A percentile compares a stretch with the other conserved stretches of the same genome.
phyloP scores from a whole-genome alignment of 768 basidiomycete genomes.

The Collybia nuda region DNA sequence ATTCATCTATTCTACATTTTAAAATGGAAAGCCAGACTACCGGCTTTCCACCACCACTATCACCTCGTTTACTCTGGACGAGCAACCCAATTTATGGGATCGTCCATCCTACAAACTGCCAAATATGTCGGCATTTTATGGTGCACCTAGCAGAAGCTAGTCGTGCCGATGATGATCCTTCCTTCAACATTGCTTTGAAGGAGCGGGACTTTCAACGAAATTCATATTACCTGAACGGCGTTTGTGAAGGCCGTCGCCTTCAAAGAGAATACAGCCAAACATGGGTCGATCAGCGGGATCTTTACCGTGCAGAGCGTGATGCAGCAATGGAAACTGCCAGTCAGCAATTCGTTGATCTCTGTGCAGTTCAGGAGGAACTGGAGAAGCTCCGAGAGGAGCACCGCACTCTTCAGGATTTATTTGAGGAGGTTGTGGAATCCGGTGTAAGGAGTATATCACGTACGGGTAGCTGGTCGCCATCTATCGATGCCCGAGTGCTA shows the following conservation, averaged over 20 bases:
- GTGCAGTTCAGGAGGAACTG: constrained; percentile 16
- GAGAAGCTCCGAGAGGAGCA: constrained; percentile 18
- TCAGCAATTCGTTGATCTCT: constrained; percentile 11
- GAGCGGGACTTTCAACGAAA: constrained; percentile 10
- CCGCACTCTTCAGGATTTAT: constrained; percentile 14
- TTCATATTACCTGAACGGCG: constrained; percentile 10
- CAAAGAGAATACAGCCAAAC: constrained; percentile 6
- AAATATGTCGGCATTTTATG: constrained; percentile 12
- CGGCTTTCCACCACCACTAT: too few species aligned
- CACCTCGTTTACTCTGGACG: constrained; percentile 8
- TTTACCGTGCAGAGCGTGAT: constrained; percentile 19
- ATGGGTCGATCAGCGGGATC: constrained; percentile 5
- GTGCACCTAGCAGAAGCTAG: constrained; percentile 12
- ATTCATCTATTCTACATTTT: too few species aligned
- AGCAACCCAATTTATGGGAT: constrained; percentile 14
- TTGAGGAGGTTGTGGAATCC: constrained; percentile 4
- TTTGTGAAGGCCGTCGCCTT: constrained; percentile 13
- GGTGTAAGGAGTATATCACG: not conserved
- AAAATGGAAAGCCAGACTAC: too few species aligned
- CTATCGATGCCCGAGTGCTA: too few species aligned
- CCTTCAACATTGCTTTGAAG: constrained; percentile 11
- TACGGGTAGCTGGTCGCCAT: not conserved
- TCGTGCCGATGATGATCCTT: constrained; percentile 4
- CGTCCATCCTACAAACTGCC: constrained; percentile 13
- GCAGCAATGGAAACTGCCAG: constrained; percentile 12